Evolutionary conservation across 2,329 filamentous ascomycete genomes (phyloP), one percentile per base, ranked within the genome.

Genomic region (Alternaria sp.): DNA sequence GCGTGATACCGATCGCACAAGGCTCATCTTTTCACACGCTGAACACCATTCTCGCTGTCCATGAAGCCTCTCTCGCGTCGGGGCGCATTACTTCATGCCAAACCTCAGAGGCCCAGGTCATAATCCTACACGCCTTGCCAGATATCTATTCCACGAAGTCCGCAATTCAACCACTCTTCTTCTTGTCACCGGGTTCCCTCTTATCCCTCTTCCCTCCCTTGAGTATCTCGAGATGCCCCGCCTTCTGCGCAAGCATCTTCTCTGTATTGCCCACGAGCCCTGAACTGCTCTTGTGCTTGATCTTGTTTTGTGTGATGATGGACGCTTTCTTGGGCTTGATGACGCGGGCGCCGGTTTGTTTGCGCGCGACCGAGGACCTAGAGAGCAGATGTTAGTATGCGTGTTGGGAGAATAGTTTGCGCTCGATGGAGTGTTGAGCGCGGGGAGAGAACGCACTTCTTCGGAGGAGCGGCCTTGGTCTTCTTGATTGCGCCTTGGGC

Each of bases 181-280:
- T 70, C 47, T 67, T 66, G 25, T 65, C 68, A 62, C 55, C 69
- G 64, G 68, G 69, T 72, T 82, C 69, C 52, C 70, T 72, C 67
- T 72, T 76, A 45, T 82, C 81, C 79, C 87, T 90, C 85, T 90
- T 91, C 12, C 89, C 89, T 3, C 89, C 89, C 61, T 84, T 84
- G 73, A 92, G 77, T 73, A 92, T 74, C 78, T 93, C 90, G 73
- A 92, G 73, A 83, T 93, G 90, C 13, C 90, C 90, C 6, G 89
- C 90, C 72, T 87, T 87, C 65, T 88, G 83, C 12, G 89, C 90
- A 10, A 92, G 83, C 66, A 84, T 86, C 64, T 86, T 86, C 74
- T 93, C 90, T n/a, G 90, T 92, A 80, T 88, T 84, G 0, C 85
- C 86, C 4, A 86, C 86, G 44, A 92, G 79, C 0, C 89, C 89